Evolutionary conservation across 108 stramenopile genomes (phyloP).

Genomic region (Cafeteria roenbergensis): DNA sequence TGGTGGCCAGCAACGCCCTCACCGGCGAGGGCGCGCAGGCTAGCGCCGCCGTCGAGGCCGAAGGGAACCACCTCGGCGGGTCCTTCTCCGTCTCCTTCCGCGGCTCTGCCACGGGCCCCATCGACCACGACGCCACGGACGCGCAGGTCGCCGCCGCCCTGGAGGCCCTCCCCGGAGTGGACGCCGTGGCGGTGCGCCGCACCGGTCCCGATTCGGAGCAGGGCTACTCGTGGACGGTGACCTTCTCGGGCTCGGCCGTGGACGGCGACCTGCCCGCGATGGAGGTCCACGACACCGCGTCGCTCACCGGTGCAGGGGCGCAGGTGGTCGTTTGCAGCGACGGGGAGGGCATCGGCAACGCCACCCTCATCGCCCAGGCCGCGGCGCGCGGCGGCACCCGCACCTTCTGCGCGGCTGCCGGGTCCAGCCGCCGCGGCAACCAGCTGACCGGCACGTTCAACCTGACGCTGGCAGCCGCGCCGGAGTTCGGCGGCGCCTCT

Average conservation of each 20-base stretch:
- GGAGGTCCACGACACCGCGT: conserved; percentile 26
- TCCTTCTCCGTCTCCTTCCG: conserved; percentile 49
- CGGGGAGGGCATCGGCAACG: conserved; percentile 14
- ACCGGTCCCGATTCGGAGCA: conserved; percentile 29
- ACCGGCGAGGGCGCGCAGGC: conserved; percentile 35
- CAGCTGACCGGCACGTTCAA: conserved; percentile 18
- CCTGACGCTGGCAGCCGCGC: conserved; percentile 20
- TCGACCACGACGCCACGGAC: conserved; percentile 48
- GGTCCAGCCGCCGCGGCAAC: conserved; percentile 4
- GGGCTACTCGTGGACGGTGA: conserved; percentile 27
- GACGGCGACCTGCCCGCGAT: conserved; percentile 42
- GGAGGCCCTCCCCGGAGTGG: conserved; percentile 32
- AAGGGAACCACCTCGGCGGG: conserved; percentile 58
- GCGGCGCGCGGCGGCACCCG: conserved; percentile 28
- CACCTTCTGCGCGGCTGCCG: conserved; percentile 23
- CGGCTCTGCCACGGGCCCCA: conserved; percentile 49
- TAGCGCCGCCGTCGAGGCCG: conserved; percentile 33
- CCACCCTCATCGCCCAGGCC: conserved; percentile 14
- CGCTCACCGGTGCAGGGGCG: conserved; percentile 30
- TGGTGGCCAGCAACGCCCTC: conserved; percentile 36
- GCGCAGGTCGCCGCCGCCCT: conserved; percentile 37
- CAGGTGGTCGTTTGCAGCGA: conserved; percentile 11
- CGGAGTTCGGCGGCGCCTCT: too few species aligned
- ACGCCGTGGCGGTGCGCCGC: conserved; percentile 46
- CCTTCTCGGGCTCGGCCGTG: conserved; percentile 49